phyloP scores from a whole-genome alignment of 345 rosid genomes.

The Hypericum androsaemum region DNA sequence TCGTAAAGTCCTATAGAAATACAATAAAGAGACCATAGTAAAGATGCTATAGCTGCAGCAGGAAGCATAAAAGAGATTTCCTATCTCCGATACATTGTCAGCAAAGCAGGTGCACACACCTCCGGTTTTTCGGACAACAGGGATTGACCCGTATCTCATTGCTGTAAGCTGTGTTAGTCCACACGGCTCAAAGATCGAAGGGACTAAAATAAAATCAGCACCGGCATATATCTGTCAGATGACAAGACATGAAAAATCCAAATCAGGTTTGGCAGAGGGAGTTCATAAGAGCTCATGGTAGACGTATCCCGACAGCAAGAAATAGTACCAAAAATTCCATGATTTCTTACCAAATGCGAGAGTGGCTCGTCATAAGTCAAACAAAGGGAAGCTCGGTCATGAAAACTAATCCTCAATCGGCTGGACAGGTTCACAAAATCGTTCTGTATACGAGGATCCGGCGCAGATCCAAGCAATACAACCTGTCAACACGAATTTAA shows the following conservation, averaged over 20 bases:
- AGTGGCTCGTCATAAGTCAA: conserved; percentile 92
- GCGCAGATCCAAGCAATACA: conserved; percentile 90
- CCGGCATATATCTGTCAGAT: conserved; percentile 66
- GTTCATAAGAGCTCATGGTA: neutral
- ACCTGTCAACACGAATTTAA: conserved; percentile 41
- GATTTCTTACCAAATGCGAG: conserved; percentile 69
- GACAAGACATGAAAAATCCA: conserved; percentile 6
- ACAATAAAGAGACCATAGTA: conserved; percentile 13
- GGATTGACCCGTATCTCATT: conserved; percentile 91
- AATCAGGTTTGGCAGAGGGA: conserved; percentile 5
- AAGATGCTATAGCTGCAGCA: neutral
- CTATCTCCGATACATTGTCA: too few species aligned
- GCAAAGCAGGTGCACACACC: conserved; percentile 26
- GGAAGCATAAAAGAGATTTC: too few species aligned
- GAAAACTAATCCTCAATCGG: conserved; percentile 57
- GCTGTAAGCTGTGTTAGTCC: conserved; percentile 88
- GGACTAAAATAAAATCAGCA: conserved; percentile 85
- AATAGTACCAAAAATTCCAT: conserved; percentile 1
- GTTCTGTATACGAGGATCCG: conserved; percentile 88
- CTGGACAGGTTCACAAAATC: conserved; percentile 79
- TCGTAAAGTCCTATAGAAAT: conserved; percentile 61
- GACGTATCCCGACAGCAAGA: neutral
- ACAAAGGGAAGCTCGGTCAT: conserved; percentile 65
- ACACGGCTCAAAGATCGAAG: conserved; percentile 93
- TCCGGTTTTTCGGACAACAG: conserved; percentile 90